A percentile compares a stretch with the other conserved stretches of the same genome.
Conservation (phyloP, 768 basidiomycete species). For the Lactifluus subvellereus region DNA sequence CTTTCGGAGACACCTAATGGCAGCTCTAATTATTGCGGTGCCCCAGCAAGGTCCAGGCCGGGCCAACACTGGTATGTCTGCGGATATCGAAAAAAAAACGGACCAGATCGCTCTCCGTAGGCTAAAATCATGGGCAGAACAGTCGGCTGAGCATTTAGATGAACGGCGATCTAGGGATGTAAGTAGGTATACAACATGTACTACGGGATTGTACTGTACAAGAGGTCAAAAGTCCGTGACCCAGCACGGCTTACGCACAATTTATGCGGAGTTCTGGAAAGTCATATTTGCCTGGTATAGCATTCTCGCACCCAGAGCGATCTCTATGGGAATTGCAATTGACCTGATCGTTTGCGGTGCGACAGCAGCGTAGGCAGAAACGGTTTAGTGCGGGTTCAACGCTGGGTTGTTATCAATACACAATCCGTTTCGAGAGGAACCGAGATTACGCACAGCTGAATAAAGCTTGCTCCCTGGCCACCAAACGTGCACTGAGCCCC, state of each 20-base stretch:
- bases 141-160: not conserved
- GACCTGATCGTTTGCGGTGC: constrained; percentile 36
- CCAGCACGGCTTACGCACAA: constrained; percentile 30
- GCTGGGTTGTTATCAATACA: constrained; percentile 27
- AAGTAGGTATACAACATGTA: not conserved
- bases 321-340: constrained; percentile 51
- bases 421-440: not conserved
- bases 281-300: constrained; percentile 43
- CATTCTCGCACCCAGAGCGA: constrained; percentile 37
- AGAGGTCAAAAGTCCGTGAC: not conserved
- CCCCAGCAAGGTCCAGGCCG: not conserved
- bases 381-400: constrained; percentile 42
- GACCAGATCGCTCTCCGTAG: not conserved
- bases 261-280: constrained; percentile 35
- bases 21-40: not conserved
- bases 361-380: constrained; percentile 48
- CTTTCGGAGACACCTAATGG: too few species aligned
- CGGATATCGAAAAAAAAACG: not conserved
- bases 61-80: too few species aligned
- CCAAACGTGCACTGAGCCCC: constrained; percentile 50
- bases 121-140: not conserved
- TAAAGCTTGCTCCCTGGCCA: constrained; percentile 47
- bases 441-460: constrained; percentile 38
- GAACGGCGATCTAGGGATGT: constrained; percentile 12
- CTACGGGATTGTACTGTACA: not conserved